Conservation (phyloP, 441 rosid genomes). For the Adansonia madagascariensis region DNA sequence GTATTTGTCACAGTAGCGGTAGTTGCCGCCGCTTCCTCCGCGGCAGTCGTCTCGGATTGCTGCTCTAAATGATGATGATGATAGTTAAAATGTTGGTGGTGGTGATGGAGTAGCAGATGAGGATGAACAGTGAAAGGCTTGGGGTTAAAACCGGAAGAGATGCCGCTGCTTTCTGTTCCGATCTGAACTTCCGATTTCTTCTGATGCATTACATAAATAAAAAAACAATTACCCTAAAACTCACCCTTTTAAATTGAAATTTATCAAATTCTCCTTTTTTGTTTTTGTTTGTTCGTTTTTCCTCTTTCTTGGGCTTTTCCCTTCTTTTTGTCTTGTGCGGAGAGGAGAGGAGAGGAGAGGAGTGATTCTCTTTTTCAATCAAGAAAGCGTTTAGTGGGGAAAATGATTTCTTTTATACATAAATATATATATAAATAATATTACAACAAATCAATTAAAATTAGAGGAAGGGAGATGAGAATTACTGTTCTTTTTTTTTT, state of each 20-base stretch:
- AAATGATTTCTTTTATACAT: neutral
- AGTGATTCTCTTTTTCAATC: slow-evolving; percentile 15
- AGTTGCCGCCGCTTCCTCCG: neutral
- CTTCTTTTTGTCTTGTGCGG: neutral
- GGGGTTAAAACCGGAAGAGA: slow-evolving; percentile 89
- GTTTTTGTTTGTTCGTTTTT: neutral
- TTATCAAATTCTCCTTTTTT: neutral
- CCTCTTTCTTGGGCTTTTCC: neutral
- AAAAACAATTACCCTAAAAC: slow-evolving; percentile 20
- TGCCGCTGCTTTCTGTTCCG: slow-evolving; percentile 99
- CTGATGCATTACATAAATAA: slow-evolving; percentile 84
- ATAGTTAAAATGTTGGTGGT: slow-evolving; percentile 18
- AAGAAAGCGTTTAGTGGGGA: neutral
- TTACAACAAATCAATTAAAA: too few species aligned
- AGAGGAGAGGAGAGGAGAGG: neutral
- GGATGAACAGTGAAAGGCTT: slow-evolving; percentile 46
- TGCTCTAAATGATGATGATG: slow-evolving; percentile 31
- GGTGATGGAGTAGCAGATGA: neutral
- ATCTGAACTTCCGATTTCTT: slow-evolving; percentile 96
- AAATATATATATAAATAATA: neutral
- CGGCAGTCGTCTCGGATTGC: slow-evolving; percentile 12
- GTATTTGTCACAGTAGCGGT: neutral
- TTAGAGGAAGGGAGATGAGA: too few species aligned
- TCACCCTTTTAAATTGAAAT: neutral
- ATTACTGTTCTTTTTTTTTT: too few species aligned